Conservation (phyloP, 176 grass and related monocot genomes). For the Tillandsia fasciculata region DNA sequence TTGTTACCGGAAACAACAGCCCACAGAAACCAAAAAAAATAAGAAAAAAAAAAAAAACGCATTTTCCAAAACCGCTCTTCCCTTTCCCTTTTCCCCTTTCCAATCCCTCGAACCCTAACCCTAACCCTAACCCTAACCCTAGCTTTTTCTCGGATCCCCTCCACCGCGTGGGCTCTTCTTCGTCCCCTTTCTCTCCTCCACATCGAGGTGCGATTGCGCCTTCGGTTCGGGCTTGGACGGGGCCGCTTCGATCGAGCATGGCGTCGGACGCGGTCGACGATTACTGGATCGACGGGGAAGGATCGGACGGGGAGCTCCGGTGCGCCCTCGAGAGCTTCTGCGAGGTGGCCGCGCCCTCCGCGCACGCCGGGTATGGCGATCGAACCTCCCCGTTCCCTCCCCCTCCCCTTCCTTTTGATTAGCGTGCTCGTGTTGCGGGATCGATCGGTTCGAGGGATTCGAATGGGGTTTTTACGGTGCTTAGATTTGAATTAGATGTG, state of each 20-base stretch:
- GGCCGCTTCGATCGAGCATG: conserved; percentile 8
- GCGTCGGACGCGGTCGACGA: conserved; percentile 29
- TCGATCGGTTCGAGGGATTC: background rate
- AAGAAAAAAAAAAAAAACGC: background rate
- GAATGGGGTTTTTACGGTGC: background rate
- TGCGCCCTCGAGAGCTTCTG: conserved; percentile 36
- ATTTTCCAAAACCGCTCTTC: background rate
- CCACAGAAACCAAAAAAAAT: background rate
- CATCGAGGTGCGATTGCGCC: background rate
- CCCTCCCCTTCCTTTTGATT: background rate
- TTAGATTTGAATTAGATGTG: background rate
- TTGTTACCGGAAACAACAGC: background rate
- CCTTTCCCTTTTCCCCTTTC: background rate
- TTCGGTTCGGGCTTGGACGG: background rate
- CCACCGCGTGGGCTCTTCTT: background rate
- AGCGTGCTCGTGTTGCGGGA: background rate
- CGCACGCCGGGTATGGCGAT: background rate
- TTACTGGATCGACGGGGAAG: conserved; percentile 37
- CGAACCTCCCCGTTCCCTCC: background rate
- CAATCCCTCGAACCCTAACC: conserved; percentile 1
- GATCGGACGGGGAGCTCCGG: conserved; percentile 27
- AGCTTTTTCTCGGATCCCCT: background rate
- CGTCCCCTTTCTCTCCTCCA: background rate
- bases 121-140: conserved; percentile 5
- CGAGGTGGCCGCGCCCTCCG: background rate